Base-by-base conservation (phyloP, 2,329 filamentous ascomycete species). In the Colletotrichum musae region DNA sequence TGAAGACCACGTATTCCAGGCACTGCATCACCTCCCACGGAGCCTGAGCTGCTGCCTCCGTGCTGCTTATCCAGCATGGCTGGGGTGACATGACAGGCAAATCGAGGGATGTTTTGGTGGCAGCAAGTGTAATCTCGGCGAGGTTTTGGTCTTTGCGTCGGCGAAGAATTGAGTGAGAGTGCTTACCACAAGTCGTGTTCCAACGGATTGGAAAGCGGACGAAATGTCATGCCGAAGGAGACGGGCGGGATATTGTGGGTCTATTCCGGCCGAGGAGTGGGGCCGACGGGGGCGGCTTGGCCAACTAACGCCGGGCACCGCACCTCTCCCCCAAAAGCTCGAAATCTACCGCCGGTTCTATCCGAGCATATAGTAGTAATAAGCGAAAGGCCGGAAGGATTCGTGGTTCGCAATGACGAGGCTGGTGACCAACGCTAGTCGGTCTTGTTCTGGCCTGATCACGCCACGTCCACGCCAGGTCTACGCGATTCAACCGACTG, bases 171-270 rank as follows among this genome's bases (percentile, higher is more conserved):
- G 32, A 36, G 13, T n/a, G 16, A 4, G 36, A 39, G 3, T n/a
- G 16, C 16, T 43, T 43, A n/a, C 41, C 6, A n/a, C 13, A 15
- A 43, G 15, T 10, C n/a, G 10, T n/a, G 28, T 6, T 41, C 28
- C 54, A 26, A 58, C 43, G 41, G 62, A 45, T 32, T 15, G 10
- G 32, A 36, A 36, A 24, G 41, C 67, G 67, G 67, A 41, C 50
- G 62, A 67, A 69, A 9, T 66, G 24, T 70, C 21, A 21, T 32
- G 36, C 67, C 67, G 67, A 60, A 57, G 51, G 56, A 21, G 41
- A 47, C 36, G 18, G 36, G 52, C 57, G 57, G 62, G 26, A 12
- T 41, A 10, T 47, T 61, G 57, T 67, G 63, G 67, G 18, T 36
- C 50, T 39, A 24, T 21, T 12, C 41, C 56, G 52, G 52, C 56